Evolutionary conservation across 768 basidiomycete genomes (phyloP).

Genomic region (Naematelia aurantialba): DNA sequence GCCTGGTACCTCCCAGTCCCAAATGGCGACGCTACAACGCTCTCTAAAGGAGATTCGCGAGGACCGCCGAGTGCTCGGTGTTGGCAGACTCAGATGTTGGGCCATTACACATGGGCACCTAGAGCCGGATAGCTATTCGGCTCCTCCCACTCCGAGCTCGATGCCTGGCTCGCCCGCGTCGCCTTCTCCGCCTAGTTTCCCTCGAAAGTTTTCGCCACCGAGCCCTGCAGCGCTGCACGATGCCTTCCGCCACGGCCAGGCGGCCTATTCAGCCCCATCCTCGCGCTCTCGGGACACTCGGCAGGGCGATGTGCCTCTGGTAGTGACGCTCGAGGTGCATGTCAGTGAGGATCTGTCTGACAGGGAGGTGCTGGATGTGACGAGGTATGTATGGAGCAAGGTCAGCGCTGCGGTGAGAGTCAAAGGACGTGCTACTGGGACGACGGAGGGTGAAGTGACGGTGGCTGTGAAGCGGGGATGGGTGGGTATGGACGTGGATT

Average conservation of each 20-base stretch:
- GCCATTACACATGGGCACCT: conserved; percentile 18
- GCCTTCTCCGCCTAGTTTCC: neutral
- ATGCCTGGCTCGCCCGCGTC: neutral
- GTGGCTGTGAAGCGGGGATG: conserved; percentile 27
- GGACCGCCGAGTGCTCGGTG: conserved; percentile 40
- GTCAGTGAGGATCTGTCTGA: conserved; percentile 21
- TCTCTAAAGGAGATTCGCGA: conserved; percentile 70
- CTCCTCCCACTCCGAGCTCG: neutral
- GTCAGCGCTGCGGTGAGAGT: conserved; percentile 11
- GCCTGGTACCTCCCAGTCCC: conserved; percentile 56
- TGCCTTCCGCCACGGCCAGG: conserved; percentile 1
- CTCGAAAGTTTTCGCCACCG: neutral
- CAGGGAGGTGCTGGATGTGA: conserved; percentile 38
- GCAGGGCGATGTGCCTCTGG: conserved; percentile 14
- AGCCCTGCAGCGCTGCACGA: neutral
- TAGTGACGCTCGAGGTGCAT: conserved; percentile 32
- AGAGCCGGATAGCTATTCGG: conserved; percentile 1
- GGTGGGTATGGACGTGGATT: conserved; percentile 29
- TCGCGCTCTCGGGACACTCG: neutral
- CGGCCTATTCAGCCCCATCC: neutral
- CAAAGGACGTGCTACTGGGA: conserved; percentile 3
- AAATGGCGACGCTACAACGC: conserved; percentile 76
- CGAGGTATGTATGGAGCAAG: conserved; percentile 19
- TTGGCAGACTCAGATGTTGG: conserved; percentile 32
- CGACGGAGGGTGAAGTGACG: conserved; percentile 21